Evolutionary conservation across 2,329 filamentous ascomycete species (phyloP).

Genomic region (Phialocephala sp.): DNA sequence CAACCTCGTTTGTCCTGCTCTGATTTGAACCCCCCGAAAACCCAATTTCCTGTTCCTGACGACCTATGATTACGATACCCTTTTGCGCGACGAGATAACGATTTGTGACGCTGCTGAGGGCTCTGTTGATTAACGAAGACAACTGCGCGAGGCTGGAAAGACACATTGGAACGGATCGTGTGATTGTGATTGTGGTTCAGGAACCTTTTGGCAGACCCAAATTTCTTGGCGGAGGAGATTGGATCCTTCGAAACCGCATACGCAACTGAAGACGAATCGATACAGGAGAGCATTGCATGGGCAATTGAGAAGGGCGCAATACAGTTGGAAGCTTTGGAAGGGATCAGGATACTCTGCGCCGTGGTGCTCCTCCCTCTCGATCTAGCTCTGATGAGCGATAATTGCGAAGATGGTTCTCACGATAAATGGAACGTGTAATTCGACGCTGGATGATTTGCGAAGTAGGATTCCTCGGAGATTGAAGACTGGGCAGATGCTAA

Average conservation of each 20-base stretch:
- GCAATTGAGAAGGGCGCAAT: background rate
- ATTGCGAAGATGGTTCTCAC: constrained; percentile 34
- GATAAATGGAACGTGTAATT: constrained; percentile 42
- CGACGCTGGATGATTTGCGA: constrained; percentile 45
- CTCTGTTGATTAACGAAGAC: background rate
- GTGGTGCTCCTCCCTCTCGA: constrained; percentile 13
- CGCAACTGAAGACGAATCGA: background rate
- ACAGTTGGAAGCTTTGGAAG: background rate
- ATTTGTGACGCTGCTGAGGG: background rate
- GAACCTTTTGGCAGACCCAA: background rate
- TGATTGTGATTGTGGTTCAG: constrained; percentile 2
- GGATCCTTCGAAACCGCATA: background rate
- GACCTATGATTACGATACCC: background rate
- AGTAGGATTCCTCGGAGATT: constrained; percentile 35
- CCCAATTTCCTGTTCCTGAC: background rate
- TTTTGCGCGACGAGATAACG: background rate
- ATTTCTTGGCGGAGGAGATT: background rate
- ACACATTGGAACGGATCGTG: background rate
- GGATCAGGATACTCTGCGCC: constrained; percentile 4
- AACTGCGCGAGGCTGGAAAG: background rate
- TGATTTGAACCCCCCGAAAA: background rate
- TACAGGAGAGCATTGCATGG: background rate
- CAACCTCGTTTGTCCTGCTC: background rate
- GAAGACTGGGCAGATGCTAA: constrained; percentile 29
- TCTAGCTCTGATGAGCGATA: constrained; percentile 29